Evolutionary conservation across 2,329 filamentous ascomycete species (phyloP), one percentile per base, ranked within the genome.

Genomic region (Trichoderma sp.): DNA sequence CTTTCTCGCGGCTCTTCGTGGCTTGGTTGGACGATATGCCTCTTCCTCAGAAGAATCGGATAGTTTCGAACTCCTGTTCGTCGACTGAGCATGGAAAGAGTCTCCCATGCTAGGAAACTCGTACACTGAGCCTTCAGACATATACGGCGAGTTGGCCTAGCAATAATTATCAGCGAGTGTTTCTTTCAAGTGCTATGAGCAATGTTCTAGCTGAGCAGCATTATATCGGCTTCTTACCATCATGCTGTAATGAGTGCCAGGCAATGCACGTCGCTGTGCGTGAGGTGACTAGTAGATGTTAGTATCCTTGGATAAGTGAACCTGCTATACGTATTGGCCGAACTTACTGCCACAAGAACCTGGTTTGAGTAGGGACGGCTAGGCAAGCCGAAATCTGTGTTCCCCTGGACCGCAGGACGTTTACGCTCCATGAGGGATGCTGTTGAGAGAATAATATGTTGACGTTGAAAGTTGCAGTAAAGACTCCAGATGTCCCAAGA

Each of bases 1-100:
- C 68, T 47, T 73, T 68, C 76, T 77, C 60, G 73, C 71, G 33
- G 76, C 71, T 33, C 72, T 72, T 6, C 72, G 73, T 29, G 68
- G 71, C 14, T 56, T 59, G 13, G 52, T 43, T 1, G 60, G n/a
- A 33, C 29, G 52, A n/a, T 14, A 33, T n/a, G 24, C 59, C 8
- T 27, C 33, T 24, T 47, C 43, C 29, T 47, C 24, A 5, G 49
- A 29, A 7, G 49, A 29, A 11, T 27, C 14, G 24, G 31, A 14
- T 8, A 35, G 7, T 47, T 27, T 60, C 24, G 24, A 37, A 47
- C 19, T 56, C 5, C 10, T 56, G 14, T 19, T 24, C 2, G 8
- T 16, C n/a, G 21, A n/a, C 11, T 31, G 58, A 29, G 35, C 33
- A 27, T 29, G 16, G 8, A 24, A n/a, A n/a, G 8, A 37, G n/a